phyloP scores from a whole-genome alignment of 805 yeast genomes.

The Pichia nanzhaoensis region DNA sequence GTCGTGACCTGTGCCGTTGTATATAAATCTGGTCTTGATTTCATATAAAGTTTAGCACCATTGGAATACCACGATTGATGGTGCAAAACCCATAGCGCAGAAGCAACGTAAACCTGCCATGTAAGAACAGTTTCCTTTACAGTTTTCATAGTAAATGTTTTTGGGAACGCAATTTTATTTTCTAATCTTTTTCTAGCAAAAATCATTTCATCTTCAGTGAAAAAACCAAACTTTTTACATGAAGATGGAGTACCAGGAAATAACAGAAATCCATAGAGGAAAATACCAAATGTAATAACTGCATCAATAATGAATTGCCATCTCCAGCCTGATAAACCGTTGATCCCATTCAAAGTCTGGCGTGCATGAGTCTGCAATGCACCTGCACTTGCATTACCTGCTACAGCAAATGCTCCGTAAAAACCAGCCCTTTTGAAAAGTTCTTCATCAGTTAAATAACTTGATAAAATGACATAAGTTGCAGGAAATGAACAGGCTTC shows the following conservation, averaged over 20 bases:
- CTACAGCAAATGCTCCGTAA: conserved; percentile 18
- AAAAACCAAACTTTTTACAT: conserved; percentile 30
- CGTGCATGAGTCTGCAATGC: conserved; percentile 53
- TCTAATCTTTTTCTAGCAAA: conserved; percentile 43
- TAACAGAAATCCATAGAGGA: conserved; percentile 49
- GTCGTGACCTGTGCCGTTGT: conserved; percentile 15
- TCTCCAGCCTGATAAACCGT: conserved; percentile 60
- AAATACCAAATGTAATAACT: conserved; percentile 50
- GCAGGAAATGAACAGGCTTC: conserved; percentile 62
- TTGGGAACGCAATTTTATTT: conserved; percentile 28
- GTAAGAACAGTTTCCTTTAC: conserved; percentile 38
- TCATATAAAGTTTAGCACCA: conserved; percentile 24
- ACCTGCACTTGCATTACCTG: conserved; percentile 53
- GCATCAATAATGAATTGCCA: conserved; percentile 71
- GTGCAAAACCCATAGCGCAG: conserved; percentile 21
- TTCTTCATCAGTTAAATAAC: conserved; percentile 14
- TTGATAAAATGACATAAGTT: conserved; percentile 37
- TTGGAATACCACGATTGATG: conserved; percentile 31
- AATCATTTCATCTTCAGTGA: conserved; percentile 35
- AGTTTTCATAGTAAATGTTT: conserved; percentile 35
- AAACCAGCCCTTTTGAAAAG: conserved; percentile 17
- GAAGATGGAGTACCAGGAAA: conserved; percentile 47
- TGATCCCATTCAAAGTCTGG: conserved; percentile 38
- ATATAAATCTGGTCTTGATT: conserved; percentile 12
- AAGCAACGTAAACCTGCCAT: conserved; percentile 32